Base-by-base conservation (phyloP, 495 filamentous ascomycete genomes). In the Talaromyces liani region DNA sequence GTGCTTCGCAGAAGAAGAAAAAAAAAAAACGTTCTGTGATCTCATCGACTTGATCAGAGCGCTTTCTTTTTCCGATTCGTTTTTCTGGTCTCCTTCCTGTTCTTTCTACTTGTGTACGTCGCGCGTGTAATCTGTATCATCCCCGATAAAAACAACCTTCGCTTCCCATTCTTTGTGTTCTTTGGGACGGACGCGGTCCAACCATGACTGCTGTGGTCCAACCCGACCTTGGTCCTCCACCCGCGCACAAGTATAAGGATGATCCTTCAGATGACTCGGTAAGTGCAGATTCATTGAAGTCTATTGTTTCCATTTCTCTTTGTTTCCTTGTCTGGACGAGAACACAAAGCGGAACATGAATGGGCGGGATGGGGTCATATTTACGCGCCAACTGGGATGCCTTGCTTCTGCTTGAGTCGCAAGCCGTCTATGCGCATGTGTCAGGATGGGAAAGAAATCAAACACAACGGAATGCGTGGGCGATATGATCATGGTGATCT, bases 151-250 rank as follows among this genome's bases (percentile, higher is more conserved):
- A 56, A n/a, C 53, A 56, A 29, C 53, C 22, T 56, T 56, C 27
- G 27, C 53, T 29, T 10, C 33, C 27, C 27, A 57, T 36, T 18
- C 56, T 58, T 36, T 58, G 56, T 49, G 9, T 16, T 34, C 27
- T 33, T 36, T 39, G 24, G 22, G 34, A 57, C 33, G 27, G 25
- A 58, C 51, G 34, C 54, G 57, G 63, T 64, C 57, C 71, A 70
- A 70, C 70, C 67, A 72, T 80, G 75, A 77, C 77, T 70, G 75
- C 75, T 68, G 78, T 80, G 75, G 73, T 79, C 72, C 78, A 77
- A 68, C 71, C 77, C 71, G 78, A 78, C 71, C 75, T 78, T 54
- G 73, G 67, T 70, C 72, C 73, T 71, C 66, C 72, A 14, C 27
- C 71, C 51, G 64, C 71, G 62, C 64, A 75, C 65, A 78, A 74